Percentiles rank a stretch among this genome's conserved stretches.
Conservation (phyloP, 1,139 yeast genomes). For the Candida smagusa region DNA sequence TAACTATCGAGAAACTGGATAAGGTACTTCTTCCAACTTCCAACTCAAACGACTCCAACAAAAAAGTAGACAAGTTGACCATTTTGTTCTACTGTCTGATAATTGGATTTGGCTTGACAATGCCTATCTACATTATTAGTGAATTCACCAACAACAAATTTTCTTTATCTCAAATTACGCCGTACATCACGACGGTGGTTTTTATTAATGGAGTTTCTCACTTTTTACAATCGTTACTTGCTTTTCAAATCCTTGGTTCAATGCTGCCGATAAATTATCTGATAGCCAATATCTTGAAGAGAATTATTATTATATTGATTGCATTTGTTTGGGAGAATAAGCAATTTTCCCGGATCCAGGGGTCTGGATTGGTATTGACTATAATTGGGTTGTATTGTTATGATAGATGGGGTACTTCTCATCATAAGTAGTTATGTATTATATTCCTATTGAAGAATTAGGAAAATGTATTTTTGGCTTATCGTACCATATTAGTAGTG, state of each 20-base stretch:
- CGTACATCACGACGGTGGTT: constrained; percentile 33
- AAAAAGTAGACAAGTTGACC: constrained; percentile 74
- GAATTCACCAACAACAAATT: constrained; percentile 48
- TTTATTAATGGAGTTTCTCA: constrained; percentile 73
- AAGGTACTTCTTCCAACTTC: constrained; percentile 12
- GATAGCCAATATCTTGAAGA: constrained; percentile 82
- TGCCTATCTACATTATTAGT: constrained; percentile 70
- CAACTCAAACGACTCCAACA: constrained; percentile 28
- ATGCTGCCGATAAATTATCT: constrained; percentile 88
- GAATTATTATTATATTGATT: constrained; percentile 79
- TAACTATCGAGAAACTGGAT: constrained; percentile 44
- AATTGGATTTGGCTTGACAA: constrained; percentile 73
- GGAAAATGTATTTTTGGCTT: no score
- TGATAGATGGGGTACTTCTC: constrained; percentile 67
- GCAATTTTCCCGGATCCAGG: constrained; percentile 49
- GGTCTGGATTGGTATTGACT: constrained; percentile 69
- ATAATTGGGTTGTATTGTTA: constrained; percentile 60
- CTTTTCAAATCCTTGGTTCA: constrained; percentile 84
- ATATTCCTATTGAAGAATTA: no score
- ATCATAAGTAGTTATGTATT: constrained; percentile 4
- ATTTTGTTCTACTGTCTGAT: constrained; percentile 81
- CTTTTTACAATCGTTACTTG: constrained; percentile 79
- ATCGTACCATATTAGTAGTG: no score
- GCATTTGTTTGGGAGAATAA: constrained; percentile 81
- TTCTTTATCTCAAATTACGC: constrained; percentile 34